Conservation (phyloP, 2,329 filamentous ascomycete species). For the Trichophyton verrucosum region DNA sequence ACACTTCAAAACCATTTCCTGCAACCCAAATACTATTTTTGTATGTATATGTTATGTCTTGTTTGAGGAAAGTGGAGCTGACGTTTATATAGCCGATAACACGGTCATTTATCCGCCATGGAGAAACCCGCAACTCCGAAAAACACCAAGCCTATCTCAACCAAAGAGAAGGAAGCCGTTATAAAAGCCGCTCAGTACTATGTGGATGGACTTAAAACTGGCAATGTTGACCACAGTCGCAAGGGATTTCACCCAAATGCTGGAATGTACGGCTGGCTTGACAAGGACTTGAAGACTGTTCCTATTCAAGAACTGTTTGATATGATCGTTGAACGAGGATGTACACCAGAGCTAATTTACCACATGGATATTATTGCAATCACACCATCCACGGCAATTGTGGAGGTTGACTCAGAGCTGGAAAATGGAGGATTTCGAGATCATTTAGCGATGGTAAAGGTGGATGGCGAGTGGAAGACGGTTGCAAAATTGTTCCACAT, state of each 20-base stretch:
- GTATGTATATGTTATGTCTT: background rate
- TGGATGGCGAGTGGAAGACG: background rate
- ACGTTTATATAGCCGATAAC: background rate
- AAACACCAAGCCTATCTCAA: background rate
- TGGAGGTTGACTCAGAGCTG: background rate
- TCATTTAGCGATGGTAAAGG: background rate
- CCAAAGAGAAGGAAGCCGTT: background rate
- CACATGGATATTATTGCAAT: background rate
- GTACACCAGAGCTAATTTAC: background rate
- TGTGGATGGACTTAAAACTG: background rate
- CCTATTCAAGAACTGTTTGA: background rate
- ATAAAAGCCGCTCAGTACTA: background rate
- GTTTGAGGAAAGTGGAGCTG: background rate
- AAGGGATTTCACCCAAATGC: background rate
- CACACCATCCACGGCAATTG: background rate
- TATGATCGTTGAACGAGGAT: constrained; percentile 1
- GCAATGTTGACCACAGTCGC: background rate
- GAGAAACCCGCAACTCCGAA: background rate
- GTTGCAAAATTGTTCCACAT: constrained; percentile 1
- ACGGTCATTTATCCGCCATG: background rate
- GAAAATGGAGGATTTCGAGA: background rate
- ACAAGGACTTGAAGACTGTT: background rate
- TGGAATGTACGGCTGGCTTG: background rate
- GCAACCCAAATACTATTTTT: background rate
- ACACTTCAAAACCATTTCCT: background rate